These are phyloP conservation scores for Phialemoniopsis sp. DNA, from an alignment of 2,329 filamentous ascomycete genomes.

Conservation along the genomic window DNA sequence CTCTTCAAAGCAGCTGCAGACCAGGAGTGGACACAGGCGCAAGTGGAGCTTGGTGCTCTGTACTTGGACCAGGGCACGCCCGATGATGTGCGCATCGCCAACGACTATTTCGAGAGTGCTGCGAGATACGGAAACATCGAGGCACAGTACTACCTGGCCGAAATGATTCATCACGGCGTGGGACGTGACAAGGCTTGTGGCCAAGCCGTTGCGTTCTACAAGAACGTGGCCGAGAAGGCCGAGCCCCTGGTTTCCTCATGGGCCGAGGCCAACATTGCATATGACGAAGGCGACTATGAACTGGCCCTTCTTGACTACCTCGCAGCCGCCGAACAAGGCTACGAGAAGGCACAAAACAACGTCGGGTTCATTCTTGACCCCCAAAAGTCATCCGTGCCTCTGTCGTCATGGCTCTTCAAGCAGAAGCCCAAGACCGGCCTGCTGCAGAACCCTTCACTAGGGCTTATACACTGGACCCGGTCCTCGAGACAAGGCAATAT, in stretches of 20 bases:
- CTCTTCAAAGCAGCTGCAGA: conserved; percentile 77
- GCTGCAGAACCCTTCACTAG: conserved; percentile 54
- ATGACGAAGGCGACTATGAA: conserved; percentile 73
- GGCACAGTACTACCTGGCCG: conserved; percentile 87
- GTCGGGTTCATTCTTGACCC: conserved; percentile 84
- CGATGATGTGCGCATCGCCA: conserved; percentile 71
- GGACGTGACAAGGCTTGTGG: conserved; percentile 76
- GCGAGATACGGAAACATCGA: conserved; percentile 80
- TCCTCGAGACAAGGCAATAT: conserved; percentile 91
- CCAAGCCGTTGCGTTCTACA: conserved; percentile 78
- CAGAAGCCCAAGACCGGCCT: conserved; percentile 24
- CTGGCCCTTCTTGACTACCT: conserved; percentile 77
- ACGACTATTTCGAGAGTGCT: conserved; percentile 83
- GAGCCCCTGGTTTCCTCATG: conserved; percentile 75
- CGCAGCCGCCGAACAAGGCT: conserved; percentile 88
- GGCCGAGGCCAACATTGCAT: conserved; percentile 77
- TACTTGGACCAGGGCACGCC: conserved; percentile 77
- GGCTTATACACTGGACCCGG: conserved; percentile 90
- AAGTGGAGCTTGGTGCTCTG: conserved; percentile 77
- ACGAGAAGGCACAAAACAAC: conserved; percentile 85
- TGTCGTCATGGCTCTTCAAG: conserved; percentile 45
- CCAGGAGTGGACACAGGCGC: conserved; percentile 74
- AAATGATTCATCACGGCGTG: conserved; percentile 77
- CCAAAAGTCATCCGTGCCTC: conserved; percentile 55
- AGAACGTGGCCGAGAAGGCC: conserved; percentile 69